Conservation (phyloP, 106 monocot species). For the Cymbidium sinense region DNA sequence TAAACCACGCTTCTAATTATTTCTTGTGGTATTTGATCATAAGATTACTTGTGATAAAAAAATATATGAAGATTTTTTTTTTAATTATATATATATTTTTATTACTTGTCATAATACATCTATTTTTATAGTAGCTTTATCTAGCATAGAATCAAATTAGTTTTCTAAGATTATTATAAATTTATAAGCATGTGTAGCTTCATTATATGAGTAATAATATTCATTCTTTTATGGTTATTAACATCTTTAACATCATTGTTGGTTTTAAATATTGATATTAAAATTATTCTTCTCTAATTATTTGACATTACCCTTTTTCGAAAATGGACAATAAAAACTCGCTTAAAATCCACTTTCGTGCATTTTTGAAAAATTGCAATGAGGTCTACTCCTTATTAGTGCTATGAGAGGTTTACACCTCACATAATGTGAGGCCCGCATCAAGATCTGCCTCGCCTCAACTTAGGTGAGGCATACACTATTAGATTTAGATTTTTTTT, state of each 20-base stretch:
- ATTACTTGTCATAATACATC: background rate
- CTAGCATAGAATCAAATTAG: background rate
- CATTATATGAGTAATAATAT: background rate
- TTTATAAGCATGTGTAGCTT: background rate
- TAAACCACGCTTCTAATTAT: background rate
- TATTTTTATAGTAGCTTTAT: background rate
- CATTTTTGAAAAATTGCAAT: too few relatives aligned
- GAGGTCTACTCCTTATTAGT: too few relatives aligned
- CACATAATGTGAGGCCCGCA: too few relatives aligned
- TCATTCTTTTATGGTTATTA: background rate
- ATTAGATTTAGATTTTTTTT: too few relatives aligned
- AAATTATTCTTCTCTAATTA: background rate
- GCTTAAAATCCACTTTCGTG: too few relatives aligned
- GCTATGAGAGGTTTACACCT: too few relatives aligned
- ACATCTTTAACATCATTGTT: background rate
- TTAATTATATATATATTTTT: background rate
- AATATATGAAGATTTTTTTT: background rate
- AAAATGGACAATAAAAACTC: too few relatives aligned
- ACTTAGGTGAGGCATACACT: too few relatives aligned
- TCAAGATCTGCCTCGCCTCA: too few relatives aligned
- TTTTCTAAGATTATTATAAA: background rate
- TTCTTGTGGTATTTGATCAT: background rate
- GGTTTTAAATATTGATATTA: background rate
- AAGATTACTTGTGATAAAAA: background rate
- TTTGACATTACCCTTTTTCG: too few relatives aligned